These are phyloP conservation scores for Leishmania mexicana DNA, from an alignment of 208 protist species.

Conservation along the genomic window DNA sequence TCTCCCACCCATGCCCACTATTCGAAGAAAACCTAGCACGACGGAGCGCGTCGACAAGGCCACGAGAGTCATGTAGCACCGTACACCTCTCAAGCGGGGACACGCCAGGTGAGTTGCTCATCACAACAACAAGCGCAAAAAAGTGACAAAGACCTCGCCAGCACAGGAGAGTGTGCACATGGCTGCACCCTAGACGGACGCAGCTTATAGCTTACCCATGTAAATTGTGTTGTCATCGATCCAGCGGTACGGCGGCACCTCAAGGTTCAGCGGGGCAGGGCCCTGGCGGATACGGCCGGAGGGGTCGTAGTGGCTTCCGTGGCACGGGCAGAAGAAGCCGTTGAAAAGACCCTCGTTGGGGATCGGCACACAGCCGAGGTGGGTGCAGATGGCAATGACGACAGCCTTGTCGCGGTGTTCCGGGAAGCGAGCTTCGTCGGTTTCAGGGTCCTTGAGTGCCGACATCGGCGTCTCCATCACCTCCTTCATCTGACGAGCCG, in stretches of 20 bases:
- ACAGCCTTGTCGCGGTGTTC: constrained; percentile 94
- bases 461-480: constrained; percentile 73
- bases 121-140: not conserved
- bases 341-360: constrained; percentile 96
- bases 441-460: constrained; percentile 95
- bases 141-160: not conserved
- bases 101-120: not conserved
- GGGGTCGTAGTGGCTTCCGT: constrained; percentile 98
- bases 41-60: not conserved
- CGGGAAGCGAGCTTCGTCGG: constrained; percentile 92
- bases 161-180: not conserved
- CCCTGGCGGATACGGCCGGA: constrained; percentile 98
- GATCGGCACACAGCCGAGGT: constrained; percentile 99
- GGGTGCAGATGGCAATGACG: constrained; percentile 98
- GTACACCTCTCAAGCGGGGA: not conserved
- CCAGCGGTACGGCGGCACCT: constrained; percentile 98
- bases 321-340: constrained; percentile 99
- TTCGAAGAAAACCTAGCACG: not conserved
- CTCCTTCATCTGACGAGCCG: constrained; percentile 94
- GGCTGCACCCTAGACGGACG: not conserved
- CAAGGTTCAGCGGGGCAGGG: constrained; percentile 98
- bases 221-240: constrained; percentile 93
- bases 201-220: constrained; percentile 91
- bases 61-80: not conserved
- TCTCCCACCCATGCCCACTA: not conserved